These are phyloP conservation scores for Hypoxylon sp. DNA, from an alignment of 2,329 filamentous ascomycete species.

Conservation along the genomic window DNA sequence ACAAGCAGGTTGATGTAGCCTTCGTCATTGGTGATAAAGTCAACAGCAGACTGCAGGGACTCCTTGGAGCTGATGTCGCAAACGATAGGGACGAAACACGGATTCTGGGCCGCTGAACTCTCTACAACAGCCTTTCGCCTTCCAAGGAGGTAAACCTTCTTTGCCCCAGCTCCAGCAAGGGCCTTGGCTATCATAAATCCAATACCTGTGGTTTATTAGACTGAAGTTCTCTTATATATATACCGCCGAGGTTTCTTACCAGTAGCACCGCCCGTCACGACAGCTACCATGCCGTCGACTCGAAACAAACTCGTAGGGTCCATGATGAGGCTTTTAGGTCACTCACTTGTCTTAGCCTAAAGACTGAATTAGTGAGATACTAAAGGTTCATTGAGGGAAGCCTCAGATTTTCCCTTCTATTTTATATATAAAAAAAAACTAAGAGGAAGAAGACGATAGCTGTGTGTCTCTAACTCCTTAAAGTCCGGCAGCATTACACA, in stretches of 20 bases:
- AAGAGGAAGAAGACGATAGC: background rate
- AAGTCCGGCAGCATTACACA: background rate
- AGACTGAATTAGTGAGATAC: too few species aligned
- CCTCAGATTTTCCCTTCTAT: background rate
- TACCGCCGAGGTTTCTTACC: conserved; percentile 53
- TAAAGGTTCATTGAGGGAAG: background rate
- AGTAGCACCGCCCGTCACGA: conserved; percentile 67
- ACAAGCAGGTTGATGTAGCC: conserved; percentile 73
- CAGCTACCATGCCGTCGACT: conserved; percentile 65
- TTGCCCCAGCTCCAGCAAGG: conserved; percentile 62
- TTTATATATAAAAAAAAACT: background rate
- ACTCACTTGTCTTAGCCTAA: background rate
- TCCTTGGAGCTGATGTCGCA: conserved; percentile 75
- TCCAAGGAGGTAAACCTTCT: conserved; percentile 67
- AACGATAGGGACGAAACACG: conserved; percentile 58
- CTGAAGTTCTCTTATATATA: background rate
- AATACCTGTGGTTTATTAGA: conserved; percentile 41
- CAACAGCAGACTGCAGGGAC: conserved; percentile 69
- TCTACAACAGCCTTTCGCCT: conserved; percentile 60
- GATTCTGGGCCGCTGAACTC: conserved; percentile 55
- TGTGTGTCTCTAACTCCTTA: background rate
- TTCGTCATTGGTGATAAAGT: conserved; percentile 67
- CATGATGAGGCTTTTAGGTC: conserved; percentile 22
- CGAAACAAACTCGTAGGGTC: conserved; percentile 59
- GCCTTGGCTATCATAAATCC: conserved; percentile 48